Evolutionary conservation across 495 filamentous ascomycete species (phyloP), one percentile per base, ranked within the genome.

Genomic region (Penicillium paradoxum): DNA sequence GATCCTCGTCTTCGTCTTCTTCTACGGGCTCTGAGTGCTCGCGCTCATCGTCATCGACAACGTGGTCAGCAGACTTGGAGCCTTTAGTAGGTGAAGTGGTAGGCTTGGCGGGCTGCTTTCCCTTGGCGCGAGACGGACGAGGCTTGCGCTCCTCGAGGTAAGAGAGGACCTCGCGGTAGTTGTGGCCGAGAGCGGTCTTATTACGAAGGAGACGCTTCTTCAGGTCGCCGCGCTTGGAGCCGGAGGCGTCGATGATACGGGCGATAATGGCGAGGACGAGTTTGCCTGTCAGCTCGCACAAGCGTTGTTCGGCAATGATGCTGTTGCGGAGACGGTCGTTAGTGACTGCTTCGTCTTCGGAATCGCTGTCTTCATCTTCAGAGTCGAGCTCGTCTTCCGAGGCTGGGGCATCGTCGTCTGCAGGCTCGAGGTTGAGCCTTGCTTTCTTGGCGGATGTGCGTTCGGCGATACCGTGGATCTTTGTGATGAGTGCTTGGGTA

Each of bases 281-380:
- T 58, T 90, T 91, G 34, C 86, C 85, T 5, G 91, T 82, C 3
- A 96, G 74, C 58, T 89, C 87, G 70, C 92, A 97, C 0, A 97
- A 76, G 15, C 83, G 79, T 59, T 91, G 82, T 64, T 97, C 92
- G 2, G 88, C 81, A 33, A 88, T 71, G 13, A 96, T 72, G 45
- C 83, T 79, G 19, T 78, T 78, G 11, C 77, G 77, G 45, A 80
- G 73, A 17, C 76, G 77, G 52, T 85, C 80, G 7, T 77, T 77
- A 9, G 69, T 68, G 0, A 80, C 71, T 4, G 66, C 67, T 30
- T 80, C 77, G 15, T 74, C 73, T 9, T 71, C 70, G 6, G 80
- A 75, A 2, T 82, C 79, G 6, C 79, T 73, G n/a, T 79, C 78
- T 7, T 82, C 77, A 0, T 87, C 82, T 21, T 88, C 86, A 63